Evolutionary conservation across 164 flowering plant species (phyloP).

Genomic region (Vitis labrusca): DNA sequence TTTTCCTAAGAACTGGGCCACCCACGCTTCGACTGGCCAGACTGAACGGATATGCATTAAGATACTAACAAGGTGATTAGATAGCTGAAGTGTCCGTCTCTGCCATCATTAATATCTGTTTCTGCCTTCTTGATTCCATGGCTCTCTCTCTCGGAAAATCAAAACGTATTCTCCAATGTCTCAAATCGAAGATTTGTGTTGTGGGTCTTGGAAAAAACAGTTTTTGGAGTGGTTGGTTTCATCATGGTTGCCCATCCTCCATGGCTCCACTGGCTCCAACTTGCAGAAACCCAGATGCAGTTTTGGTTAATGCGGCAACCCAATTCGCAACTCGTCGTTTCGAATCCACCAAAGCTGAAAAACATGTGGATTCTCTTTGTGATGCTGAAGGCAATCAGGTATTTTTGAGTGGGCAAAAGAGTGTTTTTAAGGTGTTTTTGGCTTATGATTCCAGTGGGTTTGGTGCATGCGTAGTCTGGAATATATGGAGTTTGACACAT

Average conservation of each 20-base stretch:
- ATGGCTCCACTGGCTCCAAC: not conserved
- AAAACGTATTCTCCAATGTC: not conserved
- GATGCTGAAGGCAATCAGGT: conserved; percentile 33
- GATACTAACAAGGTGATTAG: too few relatives aligned
- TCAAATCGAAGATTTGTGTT: too few relatives aligned
- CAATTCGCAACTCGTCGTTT: conserved; percentile 37
- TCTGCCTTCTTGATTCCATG: not conserved
- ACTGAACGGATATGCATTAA: too few relatives aligned
- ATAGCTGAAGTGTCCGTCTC: too few relatives aligned
- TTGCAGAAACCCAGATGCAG: conserved; percentile 19
- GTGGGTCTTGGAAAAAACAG: too few relatives aligned
- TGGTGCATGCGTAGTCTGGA: too few relatives aligned
- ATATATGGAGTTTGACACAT: too few relatives aligned
- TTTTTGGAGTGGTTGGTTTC: not conserved
- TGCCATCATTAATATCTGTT: too few relatives aligned
- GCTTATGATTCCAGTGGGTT: too few relatives aligned
- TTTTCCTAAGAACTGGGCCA: too few relatives aligned
- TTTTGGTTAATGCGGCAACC: conserved; percentile 10
- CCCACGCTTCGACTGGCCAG: too few relatives aligned
- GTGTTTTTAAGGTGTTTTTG: not conserved
- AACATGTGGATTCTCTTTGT: conserved; percentile 10
- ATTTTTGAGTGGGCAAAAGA: not conserved
- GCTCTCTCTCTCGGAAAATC: conserved; percentile 9
- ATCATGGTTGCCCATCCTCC: not conserved
- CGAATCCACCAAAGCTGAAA: conserved; percentile 33